Base-by-base conservation (phyloP, 768 basidiomycete species). In the Nidula microcarpa region DNA sequence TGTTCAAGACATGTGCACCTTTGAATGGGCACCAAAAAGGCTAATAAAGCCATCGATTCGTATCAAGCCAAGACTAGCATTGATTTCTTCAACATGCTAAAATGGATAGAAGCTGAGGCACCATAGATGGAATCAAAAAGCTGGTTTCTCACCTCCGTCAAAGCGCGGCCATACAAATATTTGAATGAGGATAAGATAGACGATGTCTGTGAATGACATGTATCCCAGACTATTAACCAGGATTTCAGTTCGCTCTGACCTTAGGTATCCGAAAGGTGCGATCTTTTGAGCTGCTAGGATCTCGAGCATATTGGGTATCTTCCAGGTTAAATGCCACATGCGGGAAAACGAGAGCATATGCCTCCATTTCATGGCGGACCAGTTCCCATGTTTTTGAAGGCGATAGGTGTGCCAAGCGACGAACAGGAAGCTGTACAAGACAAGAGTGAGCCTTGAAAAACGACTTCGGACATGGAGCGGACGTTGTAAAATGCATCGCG, bases 401-500 rank as follows among this genome's bases (percentile, higher is more conserved):
- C 18, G 81, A 69, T 11, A 83, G 76, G 68, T 94, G 89, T 0
- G 91, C 84, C 30, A 74, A 75, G 39, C 91, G 82, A 53, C 92
- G 86, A 56, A 94, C 82, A 34, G 92, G 92, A 43, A 94, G 79
- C 92, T 94, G 59, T 23, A 46, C 34, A 51, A 14, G 52, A 50
- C 5, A 51, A 16, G 36, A 33, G 43, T 23, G 23, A 23, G 23
- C 23, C 23, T 30, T 33, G 44, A 51, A 43, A 41, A 45, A 46
- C 14, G 43, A 37, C 54, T 41, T 43, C 43, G 9, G 10, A 41
- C n/a, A 53, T 49, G 18, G 33, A 14, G 73, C 82, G 43, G 55
- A 93, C 93, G 62, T 91, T 94, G 64, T 88, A 90, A 65, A 97
- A 99, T 2, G 91, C 86, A 66, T 98, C 96, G 17, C 91, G 85